Base-by-base conservation (phyloP, 139 green algal species). In the Mesotaenium endlicherianum region DNA sequence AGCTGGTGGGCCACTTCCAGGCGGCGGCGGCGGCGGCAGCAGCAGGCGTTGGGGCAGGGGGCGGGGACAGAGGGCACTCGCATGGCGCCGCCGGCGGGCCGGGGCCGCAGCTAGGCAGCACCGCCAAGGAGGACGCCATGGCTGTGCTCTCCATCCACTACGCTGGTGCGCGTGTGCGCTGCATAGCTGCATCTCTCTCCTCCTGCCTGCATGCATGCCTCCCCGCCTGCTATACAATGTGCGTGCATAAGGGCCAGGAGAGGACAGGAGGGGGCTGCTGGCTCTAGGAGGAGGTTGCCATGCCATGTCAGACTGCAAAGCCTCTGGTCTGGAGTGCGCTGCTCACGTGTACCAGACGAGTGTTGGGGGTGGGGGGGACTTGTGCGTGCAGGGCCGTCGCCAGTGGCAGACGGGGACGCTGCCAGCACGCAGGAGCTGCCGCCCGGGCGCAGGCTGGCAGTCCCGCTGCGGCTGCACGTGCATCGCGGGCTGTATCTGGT, bases 381-480 rank as follows among this genome's bases (percentile, higher is more conserved):
- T 30, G 16, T 30, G 49, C 14, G 16, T 14, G 49, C 49, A 59
- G 16, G 14, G 49, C 49, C 14, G 49, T 30, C 16, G 49, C 49
- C 49, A 14, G 6, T 5, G 60, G 60, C 41, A 38, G 60, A n/a
- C 8, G 11, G 60, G 11, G 43, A 72, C 5, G 60, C 8, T 40
- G 39, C 8, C 8, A 79, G 47, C 44, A 79, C 70, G 5, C 6
- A 6, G 39, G 47, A 41, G 31, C 59, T 84, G 3, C 77, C 77
- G 5, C 80, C 80, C 3, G 80, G 80, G 17, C 39, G 80, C 8
- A 69, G 80, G 6, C 80, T 86, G 14, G 20, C 70, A 8, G 47
- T 86, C 30, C 80, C 80, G n/a, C n/a, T 86, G 20, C 38, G 86
- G 38, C 80, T 86, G 2, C 77, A 85, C 74, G 80, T 79, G 45